Base-by-base conservation (phyloP, 164 flowering plant genomes). In the Chimonanthus praecox region DNA sequence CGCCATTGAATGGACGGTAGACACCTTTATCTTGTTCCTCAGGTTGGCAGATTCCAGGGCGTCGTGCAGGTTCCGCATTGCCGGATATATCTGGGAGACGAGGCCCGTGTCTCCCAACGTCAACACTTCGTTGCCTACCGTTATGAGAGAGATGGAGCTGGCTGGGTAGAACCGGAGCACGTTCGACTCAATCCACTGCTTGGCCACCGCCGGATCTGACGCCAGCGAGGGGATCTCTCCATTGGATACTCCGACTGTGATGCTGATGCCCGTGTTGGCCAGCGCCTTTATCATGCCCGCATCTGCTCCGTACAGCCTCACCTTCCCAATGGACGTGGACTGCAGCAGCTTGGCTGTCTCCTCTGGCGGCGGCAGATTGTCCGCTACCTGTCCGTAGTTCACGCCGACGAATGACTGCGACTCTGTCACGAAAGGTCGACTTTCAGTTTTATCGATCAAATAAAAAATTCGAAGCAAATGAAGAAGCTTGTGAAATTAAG, bases 1-100 rank as follows among this genome's bases (percentile, higher is more conserved):
- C n/a, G 96, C 80, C 98, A 93, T 92, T 3, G 97, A 78, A 74
- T 95, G 94, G 10, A 93, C 97, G n/a, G 98, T 88, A 3, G 99
- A 89, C 63, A 93, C 91, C 88, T 87, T 86, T 68, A 92, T 80
- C 83, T 90, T 89, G n/a, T 89, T 94, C 4, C 88, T 88, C 6
- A 92, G 78, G 8, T 83, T 81, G 13, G 74, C 90, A 0, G 78
- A 72, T 9, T 82, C 76, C 54, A 94, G 85, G 67, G 98, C 91
- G 10, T 79, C 85, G 70, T 91, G 91, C 70, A 94, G 73, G 73
- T 91, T 94, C 74, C 83, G 87, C 90, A 94, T 94, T 3, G 98
- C 98, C 44, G 94, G 97, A 47, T 86, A 50, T 9, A 94, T 84
- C 79, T 82, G 84, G 3, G 80, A 64, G 50, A 76, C 76, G 47